Percentiles rank a stretch among this genome's conserved stretches.
phyloP scores from a whole-genome alignment of 2,329 filamentous ascomycete species.

The Trichoderma aggressivum region DNA sequence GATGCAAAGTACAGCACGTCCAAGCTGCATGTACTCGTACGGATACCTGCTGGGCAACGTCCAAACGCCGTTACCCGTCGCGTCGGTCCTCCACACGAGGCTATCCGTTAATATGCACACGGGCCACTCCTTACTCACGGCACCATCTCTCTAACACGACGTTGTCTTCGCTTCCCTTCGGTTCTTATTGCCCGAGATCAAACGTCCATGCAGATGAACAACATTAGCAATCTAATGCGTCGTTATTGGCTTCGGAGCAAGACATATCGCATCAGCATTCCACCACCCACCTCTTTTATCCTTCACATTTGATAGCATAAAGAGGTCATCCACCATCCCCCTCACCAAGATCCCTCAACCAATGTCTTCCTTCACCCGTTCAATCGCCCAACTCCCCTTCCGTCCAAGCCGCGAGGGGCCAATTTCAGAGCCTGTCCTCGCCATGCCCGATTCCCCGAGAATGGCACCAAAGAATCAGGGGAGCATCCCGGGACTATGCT shows the following conservation, averaged over 20 bases:
- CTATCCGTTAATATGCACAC: slow-evolving; percentile 7
- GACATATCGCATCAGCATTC: neutral
- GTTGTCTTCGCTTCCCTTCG: neutral
- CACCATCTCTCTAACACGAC: slow-evolving; percentile 1
- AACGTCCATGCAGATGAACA: neutral
- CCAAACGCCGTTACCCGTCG: slow-evolving; percentile 1
- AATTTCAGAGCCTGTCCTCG: neutral
- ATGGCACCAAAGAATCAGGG: neutral
- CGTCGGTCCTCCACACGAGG: neutral
- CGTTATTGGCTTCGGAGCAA: neutral
- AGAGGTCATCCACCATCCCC: neutral
- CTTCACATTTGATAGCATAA: neutral
- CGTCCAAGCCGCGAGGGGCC: neutral
- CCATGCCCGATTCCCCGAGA: slow-evolving; percentile 7
- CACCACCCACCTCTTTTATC: neutral
- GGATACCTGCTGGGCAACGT: neutral
- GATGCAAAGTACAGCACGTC: neutral
- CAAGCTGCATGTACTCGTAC: neutral
- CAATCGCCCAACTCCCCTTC: neutral
- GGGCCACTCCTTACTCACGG: slow-evolving; percentile 7
- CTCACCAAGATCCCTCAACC: neutral
- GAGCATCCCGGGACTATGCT: slow-evolving; percentile 4
- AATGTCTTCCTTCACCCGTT: neutral
- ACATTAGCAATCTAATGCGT: neutral
- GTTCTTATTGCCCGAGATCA: neutral